Percentiles rank a stretch among this genome's conserved stretches.
These are phyloP conservation scores for Collariella sp. DNA, from an alignment of 495 filamentous ascomycete genomes.

Conservation along the genomic window DNA sequence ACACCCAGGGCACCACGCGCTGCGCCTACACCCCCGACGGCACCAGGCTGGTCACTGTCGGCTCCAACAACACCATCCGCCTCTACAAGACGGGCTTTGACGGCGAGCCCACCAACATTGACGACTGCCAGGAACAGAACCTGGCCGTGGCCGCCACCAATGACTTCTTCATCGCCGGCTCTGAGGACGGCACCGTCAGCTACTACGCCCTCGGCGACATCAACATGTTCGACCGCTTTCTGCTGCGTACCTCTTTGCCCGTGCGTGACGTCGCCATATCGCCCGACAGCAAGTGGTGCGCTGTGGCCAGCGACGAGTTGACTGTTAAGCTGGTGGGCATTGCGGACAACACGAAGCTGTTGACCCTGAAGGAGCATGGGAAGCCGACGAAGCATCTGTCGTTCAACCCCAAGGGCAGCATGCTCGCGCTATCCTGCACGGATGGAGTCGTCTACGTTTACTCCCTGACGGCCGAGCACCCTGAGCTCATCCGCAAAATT, in stretches of 20 bases:
- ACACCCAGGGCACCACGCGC: slow-evolving; percentile 45
- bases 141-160: slow-evolving; percentile 68
- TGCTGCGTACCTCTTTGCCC: slow-evolving; percentile 73
- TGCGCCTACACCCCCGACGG: slow-evolving; percentile 51
- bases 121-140: slow-evolving; percentile 77
- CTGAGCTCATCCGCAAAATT: slow-evolving; percentile 68
- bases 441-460: slow-evolving; percentile 87
- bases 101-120: slow-evolving; percentile 82
- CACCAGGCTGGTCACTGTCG: slow-evolving; percentile 65
- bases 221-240: slow-evolving; percentile 68
- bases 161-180: slow-evolving; percentile 75
- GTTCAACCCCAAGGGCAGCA: slow-evolving; percentile 73
- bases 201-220: slow-evolving; percentile 62
- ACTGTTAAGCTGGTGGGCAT: slow-evolving; percentile 80
- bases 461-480: slow-evolving; percentile 69
- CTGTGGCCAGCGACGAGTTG: slow-evolving; percentile 94
- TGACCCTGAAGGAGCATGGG: slow-evolving; percentile 68
- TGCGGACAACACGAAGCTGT: slow-evolving; percentile 62
- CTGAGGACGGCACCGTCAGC: slow-evolving; percentile 89
- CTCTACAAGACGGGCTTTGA: slow-evolving; percentile 84
- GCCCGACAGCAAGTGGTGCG: slow-evolving; percentile 76
- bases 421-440: slow-evolving; percentile 72
- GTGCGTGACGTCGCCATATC: slow-evolving; percentile 80
- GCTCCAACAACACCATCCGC: slow-evolving; percentile 81
- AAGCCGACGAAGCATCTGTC: slow-evolving; percentile 84